A percentile compares a stretch with the other conserved stretches of the same genome.
Evolutionary conservation across 2,329 filamentous ascomycete genomes (phyloP).

Genomic region (Microsporum ferrugineum): DNA sequence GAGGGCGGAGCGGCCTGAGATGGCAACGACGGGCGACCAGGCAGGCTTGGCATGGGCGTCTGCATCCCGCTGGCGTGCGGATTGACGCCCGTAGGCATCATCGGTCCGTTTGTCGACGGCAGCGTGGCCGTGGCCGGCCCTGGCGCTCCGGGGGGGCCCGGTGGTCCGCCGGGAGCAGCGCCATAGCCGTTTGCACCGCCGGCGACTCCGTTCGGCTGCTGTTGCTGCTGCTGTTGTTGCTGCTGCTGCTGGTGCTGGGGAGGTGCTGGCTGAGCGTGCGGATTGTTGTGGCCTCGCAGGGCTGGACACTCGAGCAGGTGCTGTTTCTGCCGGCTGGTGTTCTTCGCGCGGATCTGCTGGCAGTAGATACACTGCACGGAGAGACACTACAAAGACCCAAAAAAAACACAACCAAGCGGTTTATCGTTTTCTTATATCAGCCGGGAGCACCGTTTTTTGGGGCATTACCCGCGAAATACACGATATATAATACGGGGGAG

Average conservation of each 20-base stretch:
- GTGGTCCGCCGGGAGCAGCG: constrained; percentile 30
- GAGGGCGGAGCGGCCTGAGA: constrained; percentile 27
- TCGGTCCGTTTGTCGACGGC: constrained; percentile 32
- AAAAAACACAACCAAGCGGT: not conserved
- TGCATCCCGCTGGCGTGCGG: constrained; percentile 35
- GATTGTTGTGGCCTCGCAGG: constrained; percentile 36
- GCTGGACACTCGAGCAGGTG: constrained; percentile 41
- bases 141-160: constrained; percentile 21
- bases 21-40: constrained; percentile 31
- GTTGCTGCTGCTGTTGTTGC: not conserved
- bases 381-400: constrained; percentile 30
- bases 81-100: constrained; percentile 36
- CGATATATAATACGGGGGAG: constrained; percentile 23
- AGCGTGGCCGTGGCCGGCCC: constrained; percentile 25
- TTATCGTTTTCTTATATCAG: not conserved
- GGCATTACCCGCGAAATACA: constrained; percentile 23
- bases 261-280: constrained; percentile 29
- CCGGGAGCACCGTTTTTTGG: not conserved
- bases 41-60: constrained; percentile 30
- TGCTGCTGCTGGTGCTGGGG: not conserved
- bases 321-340: constrained; percentile 42
- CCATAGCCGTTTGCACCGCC: constrained; percentile 33
- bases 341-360: constrained; percentile 43
- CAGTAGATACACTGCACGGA: constrained; percentile 45
- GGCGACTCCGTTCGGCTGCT: constrained; percentile 26